These are phyloP conservation scores for Pterula multifida DNA, from an alignment of 1,284 basidiomycete species.

Conservation along the genomic window DNA sequence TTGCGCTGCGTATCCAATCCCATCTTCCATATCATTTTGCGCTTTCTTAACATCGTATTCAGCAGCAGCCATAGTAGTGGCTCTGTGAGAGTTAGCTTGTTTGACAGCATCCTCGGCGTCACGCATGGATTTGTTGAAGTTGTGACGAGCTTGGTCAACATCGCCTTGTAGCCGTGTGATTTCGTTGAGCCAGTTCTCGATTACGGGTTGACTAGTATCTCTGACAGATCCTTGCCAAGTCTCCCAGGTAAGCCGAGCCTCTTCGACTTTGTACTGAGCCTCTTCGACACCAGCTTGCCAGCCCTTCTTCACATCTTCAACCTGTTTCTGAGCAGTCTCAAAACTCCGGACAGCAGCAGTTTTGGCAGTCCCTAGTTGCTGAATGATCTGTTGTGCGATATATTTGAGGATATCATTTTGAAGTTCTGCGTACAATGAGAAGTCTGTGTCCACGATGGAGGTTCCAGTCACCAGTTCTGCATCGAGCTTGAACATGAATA, in stretches of 20 bases:
- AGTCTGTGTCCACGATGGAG: background rate
- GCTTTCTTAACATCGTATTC: background rate
- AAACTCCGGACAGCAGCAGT: background rate
- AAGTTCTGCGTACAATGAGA: background rate
- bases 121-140: background rate
- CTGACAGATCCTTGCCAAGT: background rate
- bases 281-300: background rate
- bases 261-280: background rate
- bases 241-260: background rate
- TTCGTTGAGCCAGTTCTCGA: background rate
- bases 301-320: background rate
- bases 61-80: background rate
- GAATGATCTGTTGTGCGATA: background rate
- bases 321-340: background rate
- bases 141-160: background rate
- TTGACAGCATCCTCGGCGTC: background rate
- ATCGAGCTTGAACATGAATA: background rate
- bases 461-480: background rate
- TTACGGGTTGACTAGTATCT: background rate
- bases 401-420: background rate
- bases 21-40: background rate
- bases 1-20: background rate
- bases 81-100: background rate
- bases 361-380: background rate
- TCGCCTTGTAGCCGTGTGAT: background rate